These are phyloP conservation scores for Hanseniaspora clermontiae DNA, from an alignment of 805 yeast species.

Conservation along the genomic window DNA sequence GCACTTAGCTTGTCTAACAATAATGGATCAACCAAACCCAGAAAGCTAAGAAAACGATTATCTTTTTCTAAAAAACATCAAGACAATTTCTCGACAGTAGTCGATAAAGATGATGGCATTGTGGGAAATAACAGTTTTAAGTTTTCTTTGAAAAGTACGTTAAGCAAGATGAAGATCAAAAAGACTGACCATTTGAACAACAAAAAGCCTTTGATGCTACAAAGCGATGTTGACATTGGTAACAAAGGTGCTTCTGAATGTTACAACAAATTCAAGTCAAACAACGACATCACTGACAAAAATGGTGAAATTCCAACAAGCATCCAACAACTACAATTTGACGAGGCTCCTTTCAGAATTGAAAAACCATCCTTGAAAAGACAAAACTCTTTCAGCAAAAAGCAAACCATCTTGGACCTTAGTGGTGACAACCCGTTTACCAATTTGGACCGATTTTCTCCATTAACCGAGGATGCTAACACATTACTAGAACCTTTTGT, in stretches of 20 bases:
- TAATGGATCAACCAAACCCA: not conserved
- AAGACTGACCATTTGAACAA: not conserved
- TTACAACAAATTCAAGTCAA: not conserved
- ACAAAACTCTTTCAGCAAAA: not conserved
- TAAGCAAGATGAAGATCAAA: not conserved
- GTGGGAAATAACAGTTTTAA: not conserved
- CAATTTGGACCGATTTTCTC: not conserved
- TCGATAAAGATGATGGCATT: not conserved
- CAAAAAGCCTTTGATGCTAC: not conserved
- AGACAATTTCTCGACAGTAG: not conserved
- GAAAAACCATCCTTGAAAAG: not conserved
- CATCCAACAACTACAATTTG: not conserved
- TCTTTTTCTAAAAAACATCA: not conserved
- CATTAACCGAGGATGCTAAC: not conserved
- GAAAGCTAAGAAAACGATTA: not conserved
- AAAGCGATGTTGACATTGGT: not conserved
- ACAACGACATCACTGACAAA: not conserved
- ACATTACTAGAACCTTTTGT: not conserved
- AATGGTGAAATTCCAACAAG: not conserved
- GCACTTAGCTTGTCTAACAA: too few species aligned
- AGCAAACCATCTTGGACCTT: not conserved
- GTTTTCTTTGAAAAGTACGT: not conserved
- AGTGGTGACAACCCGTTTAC: not conserved
- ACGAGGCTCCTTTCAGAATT: not conserved
- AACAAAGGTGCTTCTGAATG: not conserved